Percentiles rank a stretch among this genome's conserved stretches.
phyloP scores from a whole-genome alignment of 352 stramenopile species.

The Plasmopara halstedii region DNA sequence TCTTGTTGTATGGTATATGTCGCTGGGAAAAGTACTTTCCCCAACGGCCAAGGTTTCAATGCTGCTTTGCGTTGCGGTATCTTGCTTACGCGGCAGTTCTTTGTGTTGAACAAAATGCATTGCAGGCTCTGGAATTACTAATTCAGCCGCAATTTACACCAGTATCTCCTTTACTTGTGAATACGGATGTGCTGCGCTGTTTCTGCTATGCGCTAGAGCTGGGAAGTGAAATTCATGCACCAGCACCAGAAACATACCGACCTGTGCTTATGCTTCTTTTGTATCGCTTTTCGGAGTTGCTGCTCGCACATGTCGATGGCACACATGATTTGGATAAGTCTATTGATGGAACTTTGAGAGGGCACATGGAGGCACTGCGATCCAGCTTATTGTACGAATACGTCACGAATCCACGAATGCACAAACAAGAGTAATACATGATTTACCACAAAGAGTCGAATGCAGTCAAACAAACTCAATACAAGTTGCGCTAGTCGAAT shows the following conservation, averaged over 20 bases:
- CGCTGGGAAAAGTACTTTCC: conserved; percentile 26
- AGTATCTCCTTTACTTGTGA: conserved; percentile 20
- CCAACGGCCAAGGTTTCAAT: conserved; percentile 15
- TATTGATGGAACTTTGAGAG: not conserved
- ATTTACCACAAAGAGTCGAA: conserved; percentile 3
- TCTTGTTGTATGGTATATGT: conserved; percentile 29
- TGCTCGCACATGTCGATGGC: conserved; percentile 17
- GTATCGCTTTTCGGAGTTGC: conserved; percentile 14
- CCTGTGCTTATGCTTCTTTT: conserved; percentile 35
- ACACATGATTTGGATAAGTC: conserved; percentile 1
- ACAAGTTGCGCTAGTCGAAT: no score
- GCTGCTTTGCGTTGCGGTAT: conserved; percentile 34
- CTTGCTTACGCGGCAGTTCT: conserved; percentile 30
- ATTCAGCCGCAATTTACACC: conserved; percentile 3
- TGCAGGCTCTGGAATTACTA: conserved; percentile 27
- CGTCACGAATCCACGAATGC: conserved; percentile 19
- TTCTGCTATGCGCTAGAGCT: conserved; percentile 27
- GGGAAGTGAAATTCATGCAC: conserved; percentile 21
- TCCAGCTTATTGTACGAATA: conserved; percentile 52
- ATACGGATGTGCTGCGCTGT: conserved; percentile 31
- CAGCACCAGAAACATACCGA: conserved; percentile 25
- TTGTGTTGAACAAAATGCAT: conserved; percentile 35
- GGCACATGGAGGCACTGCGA: conserved; percentile 30
- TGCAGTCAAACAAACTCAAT: conserved; percentile 2
- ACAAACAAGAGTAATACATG: not conserved